These are phyloP conservation scores for Hura crepitans DNA, from an alignment of 441 rosid genomes.

Conservation along the genomic window DNA sequence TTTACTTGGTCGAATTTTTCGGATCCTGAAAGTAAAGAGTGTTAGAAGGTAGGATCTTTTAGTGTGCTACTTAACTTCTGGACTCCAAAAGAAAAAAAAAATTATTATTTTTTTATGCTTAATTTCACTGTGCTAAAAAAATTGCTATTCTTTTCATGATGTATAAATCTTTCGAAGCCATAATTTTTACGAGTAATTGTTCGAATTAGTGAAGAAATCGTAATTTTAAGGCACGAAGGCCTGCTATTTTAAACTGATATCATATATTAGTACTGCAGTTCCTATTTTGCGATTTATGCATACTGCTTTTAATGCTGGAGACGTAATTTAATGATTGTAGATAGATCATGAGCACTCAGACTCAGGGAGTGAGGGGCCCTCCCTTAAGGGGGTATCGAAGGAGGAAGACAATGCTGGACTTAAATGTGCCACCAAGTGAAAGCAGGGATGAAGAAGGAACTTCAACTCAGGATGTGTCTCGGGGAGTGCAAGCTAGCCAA, in stretches of 20 bases:
- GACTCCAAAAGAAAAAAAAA: too few relatives aligned
- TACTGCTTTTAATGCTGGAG: background rate
- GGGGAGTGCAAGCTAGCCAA: slow-evolving; percentile 27
- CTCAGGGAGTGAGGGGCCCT: slow-evolving; percentile 36
- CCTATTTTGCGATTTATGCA: background rate
- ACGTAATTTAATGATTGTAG: slow-evolving; percentile 8
- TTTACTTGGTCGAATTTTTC: background rate
- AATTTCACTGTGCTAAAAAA: too few relatives aligned
- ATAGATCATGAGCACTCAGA: slow-evolving; percentile 51
- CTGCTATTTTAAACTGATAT: background rate
- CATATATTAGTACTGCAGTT: too few relatives aligned
- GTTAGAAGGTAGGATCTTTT: background rate
- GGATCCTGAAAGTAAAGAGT: background rate
- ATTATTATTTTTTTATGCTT: background rate
- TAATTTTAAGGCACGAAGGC: background rate
- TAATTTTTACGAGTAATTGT: background rate
- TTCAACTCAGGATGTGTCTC: slow-evolving; percentile 36
- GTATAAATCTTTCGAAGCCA: background rate
- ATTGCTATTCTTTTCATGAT: background rate
- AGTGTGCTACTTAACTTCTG: background rate
- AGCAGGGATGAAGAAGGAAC: slow-evolving; percentile 53
- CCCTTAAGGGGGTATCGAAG: slow-evolving; percentile 47
- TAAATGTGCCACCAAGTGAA: slow-evolving; percentile 56
- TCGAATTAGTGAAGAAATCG: background rate
- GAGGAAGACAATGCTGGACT: slow-evolving; percentile 57